phyloP scores from a whole-genome alignment of 2,329 filamentous ascomycete genomes.

The Claviceps digitariae region DNA sequence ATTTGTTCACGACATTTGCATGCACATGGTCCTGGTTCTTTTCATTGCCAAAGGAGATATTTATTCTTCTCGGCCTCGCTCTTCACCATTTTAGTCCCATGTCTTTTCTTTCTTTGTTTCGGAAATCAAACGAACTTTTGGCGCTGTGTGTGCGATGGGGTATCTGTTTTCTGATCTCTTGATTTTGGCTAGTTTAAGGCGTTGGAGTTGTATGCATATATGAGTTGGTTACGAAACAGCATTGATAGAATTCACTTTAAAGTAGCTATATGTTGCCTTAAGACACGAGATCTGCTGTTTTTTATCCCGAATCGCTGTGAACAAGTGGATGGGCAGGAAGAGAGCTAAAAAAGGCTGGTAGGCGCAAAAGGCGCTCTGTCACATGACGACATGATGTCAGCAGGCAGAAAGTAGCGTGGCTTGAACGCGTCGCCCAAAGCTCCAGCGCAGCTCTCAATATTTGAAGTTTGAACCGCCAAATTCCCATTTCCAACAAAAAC shows the following conservation, averaged over 20 bases:
- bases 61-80: neutral
- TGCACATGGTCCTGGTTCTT: neutral
- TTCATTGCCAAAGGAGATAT: neutral
- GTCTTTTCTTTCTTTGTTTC: neutral
- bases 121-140: neutral
- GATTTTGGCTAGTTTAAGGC: neutral
- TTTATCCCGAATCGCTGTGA: too few relatives aligned
- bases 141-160: neutral
- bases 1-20: neutral
- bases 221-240: neutral
- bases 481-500: neutral
- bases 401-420: neutral
- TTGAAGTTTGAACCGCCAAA: neutral
- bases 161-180: neutral
- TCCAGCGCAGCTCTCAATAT: too few relatives aligned
- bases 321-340: neutral
- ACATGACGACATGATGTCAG: constrained; percentile 2
- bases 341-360: too few relatives aligned
- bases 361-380: neutral
- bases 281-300: neutral
- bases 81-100: neutral
- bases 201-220: constrained; percentile 2
- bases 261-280: neutral
- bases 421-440: neutral
- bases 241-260: neutral